Percentiles rank a stretch among this genome's conserved stretches.
phyloP scores from a whole-genome alignment of 495 filamentous ascomycete genomes.

The Lasiosphaeria miniovina region DNA sequence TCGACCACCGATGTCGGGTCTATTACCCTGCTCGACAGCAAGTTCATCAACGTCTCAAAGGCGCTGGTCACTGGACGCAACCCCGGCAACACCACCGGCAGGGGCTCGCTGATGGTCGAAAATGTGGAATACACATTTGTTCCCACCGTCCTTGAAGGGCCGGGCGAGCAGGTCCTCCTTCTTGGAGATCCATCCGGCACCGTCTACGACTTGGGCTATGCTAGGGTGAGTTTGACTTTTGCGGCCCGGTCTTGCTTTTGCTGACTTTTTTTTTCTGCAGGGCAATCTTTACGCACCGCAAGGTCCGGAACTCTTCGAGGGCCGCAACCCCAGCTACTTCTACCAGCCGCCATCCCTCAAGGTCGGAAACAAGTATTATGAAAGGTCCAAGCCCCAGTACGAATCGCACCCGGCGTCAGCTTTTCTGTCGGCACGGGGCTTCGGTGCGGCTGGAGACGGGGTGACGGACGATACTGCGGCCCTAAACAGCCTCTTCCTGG shows the following conservation, averaged over 20 bases:
- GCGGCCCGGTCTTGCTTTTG: background rate
- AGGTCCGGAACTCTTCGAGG: slow-evolving; percentile 22
- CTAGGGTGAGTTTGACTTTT: slow-evolving; percentile 38
- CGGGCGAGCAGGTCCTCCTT: slow-evolving; percentile 48
- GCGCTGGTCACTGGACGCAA: slow-evolving; percentile 60
- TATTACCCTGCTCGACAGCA: slow-evolving; percentile 75
- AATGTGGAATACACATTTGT: slow-evolving; percentile 65
- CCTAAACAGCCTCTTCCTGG: slow-evolving; percentile 22
- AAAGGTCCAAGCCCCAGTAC: slow-evolving; percentile 68
- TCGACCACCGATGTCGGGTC: slow-evolving; percentile 67
- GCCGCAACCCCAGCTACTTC: slow-evolving; percentile 17
- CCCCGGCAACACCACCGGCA: slow-evolving; percentile 56
- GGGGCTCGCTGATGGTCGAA: slow-evolving; percentile 70
- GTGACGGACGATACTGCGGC: slow-evolving; percentile 31
- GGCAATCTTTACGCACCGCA: slow-evolving; percentile 25
- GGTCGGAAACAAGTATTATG: slow-evolving; percentile 51
- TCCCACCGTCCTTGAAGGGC: slow-evolving; percentile 51
- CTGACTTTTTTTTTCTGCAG: slow-evolving; percentile 11
- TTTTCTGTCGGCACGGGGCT: slow-evolving; percentile 30
- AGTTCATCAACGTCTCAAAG: slow-evolving; percentile 61
- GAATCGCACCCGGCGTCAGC: slow-evolving; percentile 41
- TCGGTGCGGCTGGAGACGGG: slow-evolving; percentile 29
- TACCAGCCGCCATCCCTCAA: slow-evolving; percentile 29
- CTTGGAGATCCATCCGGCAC: slow-evolving; percentile 21
- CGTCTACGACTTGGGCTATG: slow-evolving; percentile 23